Evolutionary conservation across 768 basidiomycete genomes (phyloP), one percentile per base, ranked within the genome.

Genomic region (Suillus plorans): DNA sequence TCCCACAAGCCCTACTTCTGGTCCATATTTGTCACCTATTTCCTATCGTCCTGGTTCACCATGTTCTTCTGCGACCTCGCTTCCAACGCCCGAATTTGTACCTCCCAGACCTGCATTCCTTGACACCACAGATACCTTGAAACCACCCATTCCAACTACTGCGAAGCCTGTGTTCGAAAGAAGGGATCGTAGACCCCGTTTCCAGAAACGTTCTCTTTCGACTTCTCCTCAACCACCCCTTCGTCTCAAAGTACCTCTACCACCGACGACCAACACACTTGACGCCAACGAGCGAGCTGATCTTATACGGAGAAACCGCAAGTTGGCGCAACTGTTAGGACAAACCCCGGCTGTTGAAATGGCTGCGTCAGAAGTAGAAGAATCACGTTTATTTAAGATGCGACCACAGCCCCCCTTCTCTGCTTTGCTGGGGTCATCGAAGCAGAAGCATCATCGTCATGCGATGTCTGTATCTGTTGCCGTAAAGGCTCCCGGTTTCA

Each of bases 301-400:
- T 59, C 86, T 89, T 63, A 80, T 94, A 39, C 81, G 86, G 62
- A 89, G 88, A 69, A 85, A 87, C 60, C 87, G 89, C 70, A 95
- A 95, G 75, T 84, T 94, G 57, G 82, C 89, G n/a, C 88, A 89
- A 67, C 78, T 94, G n/a, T 88, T 94, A 62, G 92, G 92, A 49
- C 82, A 86, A 74, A 85, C 82, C 4, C 90, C 89, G 4, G 81
- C 78, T 6, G 77, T 80, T 5, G 83, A 84, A 12, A 77, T 74
- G 7, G 67, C 74, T 1, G 14, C 50, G 1, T 36, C 74, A 68
- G 63, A 75, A 14, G 5, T 22, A 4, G 67, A 81, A 71, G 70
- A 77, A 73, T 58, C 56, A 6, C 69, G 70, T 12, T 4, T 22
- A 28, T 61, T 59, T 8, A 77, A 67, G 37, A 77, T 67, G 44